Evolutionary conservation across 202 grass and related monocot genomes (phyloP).

Genomic region (Sporobolus alterniflorus): DNA sequence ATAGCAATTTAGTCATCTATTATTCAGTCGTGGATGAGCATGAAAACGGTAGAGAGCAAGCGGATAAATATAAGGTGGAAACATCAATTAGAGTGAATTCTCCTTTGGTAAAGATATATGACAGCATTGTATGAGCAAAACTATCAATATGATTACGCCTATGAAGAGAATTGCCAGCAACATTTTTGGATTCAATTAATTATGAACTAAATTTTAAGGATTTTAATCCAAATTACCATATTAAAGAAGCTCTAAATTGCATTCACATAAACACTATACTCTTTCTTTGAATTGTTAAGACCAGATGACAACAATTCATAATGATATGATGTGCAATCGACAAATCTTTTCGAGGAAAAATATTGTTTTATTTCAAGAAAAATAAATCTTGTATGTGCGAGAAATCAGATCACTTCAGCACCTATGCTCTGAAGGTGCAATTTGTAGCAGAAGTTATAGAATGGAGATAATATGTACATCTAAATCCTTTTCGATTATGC

Average conservation of each 20-base stretch:
- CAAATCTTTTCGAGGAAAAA: too few species aligned
- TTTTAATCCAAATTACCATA: neutral
- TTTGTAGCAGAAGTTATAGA: neutral
- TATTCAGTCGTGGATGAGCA: neutral
- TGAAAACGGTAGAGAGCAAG: neutral
- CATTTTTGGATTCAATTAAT: neutral
- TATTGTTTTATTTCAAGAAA: too few species aligned
- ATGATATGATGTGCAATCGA: neutral
- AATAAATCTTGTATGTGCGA: neutral
- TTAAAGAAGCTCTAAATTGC: neutral
- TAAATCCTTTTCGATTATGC: too few species aligned
- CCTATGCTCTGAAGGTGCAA: neutral
- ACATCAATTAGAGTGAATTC: neutral
- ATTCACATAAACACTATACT: neutral
- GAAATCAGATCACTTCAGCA: conserved; percentile 13
- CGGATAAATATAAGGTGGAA: neutral
- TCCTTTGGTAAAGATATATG: neutral
- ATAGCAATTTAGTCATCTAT: neutral
- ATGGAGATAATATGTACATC: neutral
- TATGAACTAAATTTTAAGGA: neutral
- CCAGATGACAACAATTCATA: neutral
- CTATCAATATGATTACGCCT: neutral
- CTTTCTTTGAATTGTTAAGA: neutral
- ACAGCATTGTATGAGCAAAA: neutral
- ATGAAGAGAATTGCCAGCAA: neutral